These are phyloP conservation scores for Debaryomycetaceae sp. DNA, from an alignment of 1,139 yeast species.

Conservation along the genomic window DNA sequence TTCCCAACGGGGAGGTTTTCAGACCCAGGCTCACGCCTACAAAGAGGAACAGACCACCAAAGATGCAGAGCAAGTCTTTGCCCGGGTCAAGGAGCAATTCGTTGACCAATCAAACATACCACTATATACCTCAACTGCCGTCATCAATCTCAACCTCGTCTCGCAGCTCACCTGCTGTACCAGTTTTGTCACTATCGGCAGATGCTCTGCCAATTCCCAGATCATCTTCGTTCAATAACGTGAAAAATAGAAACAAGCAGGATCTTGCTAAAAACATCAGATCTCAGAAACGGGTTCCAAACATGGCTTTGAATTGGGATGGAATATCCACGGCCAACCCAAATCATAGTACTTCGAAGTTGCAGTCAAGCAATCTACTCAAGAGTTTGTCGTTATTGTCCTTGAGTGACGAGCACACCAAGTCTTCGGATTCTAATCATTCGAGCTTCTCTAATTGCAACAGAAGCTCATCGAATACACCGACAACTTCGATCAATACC, in stretches of 20 bases:
- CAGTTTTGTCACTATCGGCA: not conserved
- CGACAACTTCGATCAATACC: slow-evolving; percentile 32
- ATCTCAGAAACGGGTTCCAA: slow-evolving; percentile 25
- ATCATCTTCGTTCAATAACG: slow-evolving; percentile 19
- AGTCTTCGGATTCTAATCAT: slow-evolving; percentile 19
- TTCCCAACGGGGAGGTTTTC: slow-evolving; percentile 57
- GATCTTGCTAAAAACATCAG: slow-evolving; percentile 27
- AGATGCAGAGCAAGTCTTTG: slow-evolving; percentile 10
- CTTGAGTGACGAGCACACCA: slow-evolving; percentile 3
- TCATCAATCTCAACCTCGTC: slow-evolving; percentile 10
- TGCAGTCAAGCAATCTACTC: slow-evolving; percentile 9
- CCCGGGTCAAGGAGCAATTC: not conserved
- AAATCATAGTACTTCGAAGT: not conserved
- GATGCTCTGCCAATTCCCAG: slow-evolving; percentile 7
- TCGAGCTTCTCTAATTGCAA: slow-evolving; percentile 23
- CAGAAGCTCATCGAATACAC: slow-evolving; percentile 32
- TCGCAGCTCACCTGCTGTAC: slow-evolving; percentile 4
- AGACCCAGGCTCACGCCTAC: slow-evolving; percentile 42
- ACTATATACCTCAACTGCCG: slow-evolving; percentile 8
- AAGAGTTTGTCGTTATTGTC: slow-evolving; percentile 3
- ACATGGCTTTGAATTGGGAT: slow-evolving; percentile 13
- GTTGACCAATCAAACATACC: not conserved
- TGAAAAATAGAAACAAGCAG: slow-evolving; percentile 17
- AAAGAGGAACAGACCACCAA: slow-evolving; percentile 36
- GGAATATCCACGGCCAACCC: not conserved